Conservation (phyloP, 1,284 basidiomycete species). For the Leccinum pachyderme region DNA sequence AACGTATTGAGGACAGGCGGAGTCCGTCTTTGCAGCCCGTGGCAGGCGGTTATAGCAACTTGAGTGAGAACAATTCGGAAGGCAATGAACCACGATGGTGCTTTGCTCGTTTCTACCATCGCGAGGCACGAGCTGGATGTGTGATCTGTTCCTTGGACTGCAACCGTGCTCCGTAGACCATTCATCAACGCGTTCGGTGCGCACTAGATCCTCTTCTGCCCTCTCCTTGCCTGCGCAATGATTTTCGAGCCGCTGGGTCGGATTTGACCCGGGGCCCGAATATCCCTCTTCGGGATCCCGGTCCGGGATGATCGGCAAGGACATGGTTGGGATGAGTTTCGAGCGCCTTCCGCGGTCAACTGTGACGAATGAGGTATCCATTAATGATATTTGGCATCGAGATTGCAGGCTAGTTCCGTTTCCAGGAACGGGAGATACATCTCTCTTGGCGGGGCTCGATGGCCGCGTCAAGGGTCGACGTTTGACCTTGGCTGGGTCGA, state of each 20-base stretch:
- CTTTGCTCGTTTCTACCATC: constrained; percentile 11
- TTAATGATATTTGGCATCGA: background rate
- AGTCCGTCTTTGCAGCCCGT: background rate
- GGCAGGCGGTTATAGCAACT: constrained; percentile 7
- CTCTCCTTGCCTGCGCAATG: constrained; percentile 1
- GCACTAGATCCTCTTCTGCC: background rate
- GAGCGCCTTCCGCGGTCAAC: constrained; percentile 22
- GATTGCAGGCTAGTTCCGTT: background rate
- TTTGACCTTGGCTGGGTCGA: constrained; percentile 30
- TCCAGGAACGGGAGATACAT: background rate
- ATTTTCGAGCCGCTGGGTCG: background rate
- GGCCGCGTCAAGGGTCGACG: constrained; percentile 19
- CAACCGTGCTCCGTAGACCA: background rate
- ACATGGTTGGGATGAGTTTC: constrained; percentile 20
- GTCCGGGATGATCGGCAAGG: constrained; percentile 20
- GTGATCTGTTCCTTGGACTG: constrained; percentile 18
- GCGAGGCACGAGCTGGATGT: constrained; percentile 26
- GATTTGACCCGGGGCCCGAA: background rate
- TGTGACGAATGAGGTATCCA: constrained; percentile 21
- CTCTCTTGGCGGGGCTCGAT: constrained; percentile 20
- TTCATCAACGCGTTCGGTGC: constrained; percentile 3
- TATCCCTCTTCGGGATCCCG: background rate
- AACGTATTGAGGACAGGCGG: constrained; percentile 18
- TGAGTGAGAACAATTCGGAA: constrained; percentile 19
- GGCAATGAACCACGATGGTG: constrained; percentile 24